Percentiles rank a stretch among this genome's conserved stretches.
Conservation (phyloP, 1,284 basidiomycete species). For the Malassezia psittaci region DNA sequence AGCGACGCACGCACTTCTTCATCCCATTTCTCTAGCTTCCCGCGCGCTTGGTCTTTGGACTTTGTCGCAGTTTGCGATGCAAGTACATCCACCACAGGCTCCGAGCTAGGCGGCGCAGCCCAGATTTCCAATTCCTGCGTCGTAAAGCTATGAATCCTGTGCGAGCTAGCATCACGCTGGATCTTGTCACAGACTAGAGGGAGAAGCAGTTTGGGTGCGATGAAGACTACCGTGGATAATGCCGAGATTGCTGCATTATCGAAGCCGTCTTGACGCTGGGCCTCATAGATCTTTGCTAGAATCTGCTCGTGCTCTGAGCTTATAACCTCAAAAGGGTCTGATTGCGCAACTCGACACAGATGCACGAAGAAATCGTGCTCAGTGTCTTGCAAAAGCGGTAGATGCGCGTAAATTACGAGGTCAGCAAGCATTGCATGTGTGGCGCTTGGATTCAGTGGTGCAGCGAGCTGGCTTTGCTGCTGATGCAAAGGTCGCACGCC, state of each 20-base stretch:
- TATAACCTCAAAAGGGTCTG: constrained; percentile 33
- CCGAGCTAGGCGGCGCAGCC: constrained; percentile 28
- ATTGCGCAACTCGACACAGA: constrained; percentile 32
- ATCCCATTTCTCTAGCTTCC: constrained; percentile 43
- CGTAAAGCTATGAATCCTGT: constrained; percentile 24
- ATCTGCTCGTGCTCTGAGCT: constrained; percentile 25
- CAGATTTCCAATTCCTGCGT: constrained; percentile 41
- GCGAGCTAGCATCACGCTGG: constrained; percentile 21
- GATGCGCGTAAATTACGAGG: constrained; percentile 39
- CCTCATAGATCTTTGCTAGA: constrained; percentile 20
- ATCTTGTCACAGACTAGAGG: constrained; percentile 27
- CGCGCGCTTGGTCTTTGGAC: background rate
- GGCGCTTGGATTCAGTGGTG: background rate
- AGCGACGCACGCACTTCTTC: constrained; percentile 42
- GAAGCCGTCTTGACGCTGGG: constrained; percentile 21
- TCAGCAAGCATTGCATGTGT: constrained; percentile 25
- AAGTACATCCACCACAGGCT: constrained; percentile 37
- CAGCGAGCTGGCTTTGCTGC: background rate
- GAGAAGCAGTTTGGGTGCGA: constrained; percentile 34
- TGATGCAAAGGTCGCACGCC: background rate
- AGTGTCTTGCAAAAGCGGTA: constrained; percentile 26
- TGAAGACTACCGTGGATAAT: constrained; percentile 29
- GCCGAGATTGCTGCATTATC: constrained; percentile 30
- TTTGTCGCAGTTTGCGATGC: constrained; percentile 17
- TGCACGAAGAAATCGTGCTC: constrained; percentile 34